phyloP scores from a whole-genome alignment of 2,329 filamentous ascomycete genomes.

The Rutstroemia sp. region DNA sequence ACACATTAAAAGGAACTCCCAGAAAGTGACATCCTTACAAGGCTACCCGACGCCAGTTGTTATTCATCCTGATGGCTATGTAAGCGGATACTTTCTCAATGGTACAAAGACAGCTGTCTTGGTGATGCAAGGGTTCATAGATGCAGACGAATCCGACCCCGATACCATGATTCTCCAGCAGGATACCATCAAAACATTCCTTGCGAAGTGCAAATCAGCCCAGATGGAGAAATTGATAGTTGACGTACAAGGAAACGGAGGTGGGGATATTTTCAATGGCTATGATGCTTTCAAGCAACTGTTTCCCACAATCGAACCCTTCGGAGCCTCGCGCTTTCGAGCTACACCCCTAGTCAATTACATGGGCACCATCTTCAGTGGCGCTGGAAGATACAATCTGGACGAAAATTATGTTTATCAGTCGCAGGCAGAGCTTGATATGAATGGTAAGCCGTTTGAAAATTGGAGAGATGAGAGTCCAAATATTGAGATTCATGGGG shows the following conservation, averaged over 20 bases:
- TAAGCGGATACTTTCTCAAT: conserved; percentile 19
- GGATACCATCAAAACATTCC: conserved; percentile 3
- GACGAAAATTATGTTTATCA: background rate
- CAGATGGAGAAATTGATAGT: conserved; percentile 27
- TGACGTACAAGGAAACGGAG: conserved; percentile 52
- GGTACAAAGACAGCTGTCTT: conserved; percentile 17
- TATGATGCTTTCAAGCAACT: conserved; percentile 41
- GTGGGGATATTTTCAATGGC: conserved; percentile 42
- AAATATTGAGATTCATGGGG: background rate
- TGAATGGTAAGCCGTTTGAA: conserved; percentile 13
- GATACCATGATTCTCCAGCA: background rate
- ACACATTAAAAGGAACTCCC: background rate
- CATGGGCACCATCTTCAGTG: conserved; percentile 5
- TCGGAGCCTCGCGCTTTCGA: conserved; percentile 34
- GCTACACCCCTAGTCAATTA: conserved; percentile 4
- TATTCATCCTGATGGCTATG: conserved; percentile 10
- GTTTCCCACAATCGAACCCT: conserved; percentile 20
- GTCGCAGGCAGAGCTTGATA: background rate
- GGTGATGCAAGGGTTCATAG: conserved; percentile 14
- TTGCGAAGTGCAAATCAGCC: conserved; percentile 2
- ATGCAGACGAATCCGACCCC: conserved; percentile 13
- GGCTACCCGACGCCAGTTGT: conserved; percentile 15
- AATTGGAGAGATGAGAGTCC: conserved; percentile 12
- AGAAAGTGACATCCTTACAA: background rate
- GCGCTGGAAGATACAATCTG: background rate